Conservation (phyloP, 192 early-diverging fungal species). For the Coemansia sp. region DNA sequence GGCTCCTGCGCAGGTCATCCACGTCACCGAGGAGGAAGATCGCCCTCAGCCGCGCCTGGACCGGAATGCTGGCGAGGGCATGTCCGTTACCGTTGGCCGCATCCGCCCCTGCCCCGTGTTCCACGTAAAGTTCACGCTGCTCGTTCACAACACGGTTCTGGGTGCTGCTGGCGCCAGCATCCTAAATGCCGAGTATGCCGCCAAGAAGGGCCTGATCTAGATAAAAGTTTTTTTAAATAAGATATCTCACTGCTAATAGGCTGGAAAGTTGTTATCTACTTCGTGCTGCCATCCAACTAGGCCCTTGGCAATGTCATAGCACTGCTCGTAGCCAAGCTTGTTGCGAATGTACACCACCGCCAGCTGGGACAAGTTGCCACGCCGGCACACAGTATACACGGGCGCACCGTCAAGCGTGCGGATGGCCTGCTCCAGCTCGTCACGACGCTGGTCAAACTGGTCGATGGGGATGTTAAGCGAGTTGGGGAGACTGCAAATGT, state of each 20-base stretch:
- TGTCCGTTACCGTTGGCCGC: slow-evolving; percentile 92
- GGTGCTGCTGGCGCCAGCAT: slow-evolving; percentile 95
- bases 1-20: slow-evolving; percentile 79
- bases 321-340: slow-evolving; percentile 60
- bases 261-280: slow-evolving; percentile 82
- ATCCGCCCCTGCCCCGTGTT: slow-evolving; percentile 84
- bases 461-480: slow-evolving; percentile 66
- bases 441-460: slow-evolving; percentile 31
- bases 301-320: slow-evolving; percentile 84
- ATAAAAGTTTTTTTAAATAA: neutral
- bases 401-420: slow-evolving; percentile 34
- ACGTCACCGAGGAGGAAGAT: slow-evolving; percentile 73
- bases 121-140: slow-evolving; percentile 87
- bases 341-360: slow-evolving; percentile 78
- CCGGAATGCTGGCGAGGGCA: slow-evolving; percentile 79
- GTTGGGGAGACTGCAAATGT: slow-evolving; percentile 76
- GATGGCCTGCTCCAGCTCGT: slow-evolving; percentile 49
- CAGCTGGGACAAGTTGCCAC: slow-evolving; percentile 88
- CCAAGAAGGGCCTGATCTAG: slow-evolving; percentile 69
- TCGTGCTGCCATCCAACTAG: slow-evolving; percentile 72
- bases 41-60: slow-evolving; percentile 96
- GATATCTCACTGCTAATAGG: slow-evolving; percentile 60
- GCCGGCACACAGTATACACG: slow-evolving; percentile 86
- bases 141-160: slow-evolving; percentile 96
- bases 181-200: slow-evolving; percentile 92